Evolutionary conservation across 345 rosid species (phyloP).

Genomic region (Salix brachista): DNA sequence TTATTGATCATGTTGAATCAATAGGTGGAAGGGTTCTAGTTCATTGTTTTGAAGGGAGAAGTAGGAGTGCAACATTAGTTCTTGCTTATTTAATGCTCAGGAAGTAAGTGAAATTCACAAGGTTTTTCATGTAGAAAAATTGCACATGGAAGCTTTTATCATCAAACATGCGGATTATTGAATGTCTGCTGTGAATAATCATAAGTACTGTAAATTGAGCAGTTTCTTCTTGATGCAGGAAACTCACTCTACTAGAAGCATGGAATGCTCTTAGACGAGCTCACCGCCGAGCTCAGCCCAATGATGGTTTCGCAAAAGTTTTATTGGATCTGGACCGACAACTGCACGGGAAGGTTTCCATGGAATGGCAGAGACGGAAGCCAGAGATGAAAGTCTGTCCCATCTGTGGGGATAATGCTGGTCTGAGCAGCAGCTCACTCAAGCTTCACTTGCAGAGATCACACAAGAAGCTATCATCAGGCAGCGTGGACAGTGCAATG

Average conservation of each 20-base stretch:
- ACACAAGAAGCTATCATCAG: conserved; percentile 82
- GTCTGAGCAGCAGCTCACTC: conserved; percentile 88
- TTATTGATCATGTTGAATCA: conserved; percentile 76
- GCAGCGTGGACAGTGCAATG: conserved; percentile 99
- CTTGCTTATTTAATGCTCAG: conserved; percentile 83
- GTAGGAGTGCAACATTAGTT: conserved; percentile 93
- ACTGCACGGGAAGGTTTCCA: conserved; percentile 74
- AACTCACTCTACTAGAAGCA: conserved; percentile 63
- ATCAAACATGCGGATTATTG: background rate
- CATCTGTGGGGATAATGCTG: conserved; percentile 89
- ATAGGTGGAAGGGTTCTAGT: conserved; percentile 47
- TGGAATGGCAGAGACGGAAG: conserved; percentile 94
- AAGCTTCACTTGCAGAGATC: conserved; percentile 89
- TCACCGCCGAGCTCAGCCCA: conserved; percentile 94
- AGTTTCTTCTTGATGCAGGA: conserved; percentile 37
- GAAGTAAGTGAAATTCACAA: conserved; percentile 51
- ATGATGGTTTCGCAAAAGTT: conserved; percentile 83
- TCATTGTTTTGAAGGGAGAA: conserved; percentile 98
- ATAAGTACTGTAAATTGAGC: background rate
- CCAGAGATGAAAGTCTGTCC: conserved; percentile 89
- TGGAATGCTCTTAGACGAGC: conserved; percentile 75
- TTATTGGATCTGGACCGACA: conserved; percentile 60
- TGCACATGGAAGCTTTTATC: background rate
- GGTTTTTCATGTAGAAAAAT: background rate
- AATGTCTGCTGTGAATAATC: background rate